Percentiles rank a stretch among this genome's conserved stretches.
Conservation (phyloP, 2,329 filamentous ascomycete genomes). For the Colletotrichum endophyticum region DNA sequence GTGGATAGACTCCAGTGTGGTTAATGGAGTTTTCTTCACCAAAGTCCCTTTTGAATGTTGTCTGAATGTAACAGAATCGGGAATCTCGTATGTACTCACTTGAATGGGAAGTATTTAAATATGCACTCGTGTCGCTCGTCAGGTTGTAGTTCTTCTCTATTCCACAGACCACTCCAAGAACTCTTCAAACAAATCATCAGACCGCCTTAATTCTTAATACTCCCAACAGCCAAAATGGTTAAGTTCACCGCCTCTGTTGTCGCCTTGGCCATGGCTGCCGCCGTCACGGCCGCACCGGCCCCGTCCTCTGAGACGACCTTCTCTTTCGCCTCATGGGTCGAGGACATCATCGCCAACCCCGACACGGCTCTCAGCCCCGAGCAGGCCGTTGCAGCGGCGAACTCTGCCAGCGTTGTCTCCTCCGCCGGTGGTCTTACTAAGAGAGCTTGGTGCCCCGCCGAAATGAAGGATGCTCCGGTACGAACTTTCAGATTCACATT, state of each 20-base stretch:
- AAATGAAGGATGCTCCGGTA: neutral
- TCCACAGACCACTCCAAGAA: neutral
- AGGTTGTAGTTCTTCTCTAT: neutral
- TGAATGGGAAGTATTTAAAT: neutral
- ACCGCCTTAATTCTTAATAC: too few relatives aligned
- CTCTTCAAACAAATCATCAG: neutral
- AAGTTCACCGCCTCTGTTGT: neutral
- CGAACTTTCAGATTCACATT: neutral
- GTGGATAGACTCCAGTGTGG: neutral
- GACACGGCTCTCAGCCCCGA: neutral
- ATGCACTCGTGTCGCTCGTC: neutral
- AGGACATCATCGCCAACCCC: slow-evolving; percentile 3
- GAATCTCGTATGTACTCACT: neutral
- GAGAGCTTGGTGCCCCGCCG: neutral
- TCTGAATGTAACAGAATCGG: neutral
- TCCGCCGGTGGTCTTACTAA: neutral
- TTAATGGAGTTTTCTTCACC: neutral
- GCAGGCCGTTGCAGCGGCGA: neutral
- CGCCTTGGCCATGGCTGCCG: neutral
- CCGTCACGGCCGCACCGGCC: neutral
- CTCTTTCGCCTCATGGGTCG: slow-evolving; percentile 5
- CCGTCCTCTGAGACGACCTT: neutral
- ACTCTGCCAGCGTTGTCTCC: neutral
- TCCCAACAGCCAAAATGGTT: neutral
- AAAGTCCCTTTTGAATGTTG: neutral